Evolutionary conservation across 129 eudicot species (phyloP), one percentile per base, ranked within the genome.

Genomic region (Sambucus nigra): DNA sequence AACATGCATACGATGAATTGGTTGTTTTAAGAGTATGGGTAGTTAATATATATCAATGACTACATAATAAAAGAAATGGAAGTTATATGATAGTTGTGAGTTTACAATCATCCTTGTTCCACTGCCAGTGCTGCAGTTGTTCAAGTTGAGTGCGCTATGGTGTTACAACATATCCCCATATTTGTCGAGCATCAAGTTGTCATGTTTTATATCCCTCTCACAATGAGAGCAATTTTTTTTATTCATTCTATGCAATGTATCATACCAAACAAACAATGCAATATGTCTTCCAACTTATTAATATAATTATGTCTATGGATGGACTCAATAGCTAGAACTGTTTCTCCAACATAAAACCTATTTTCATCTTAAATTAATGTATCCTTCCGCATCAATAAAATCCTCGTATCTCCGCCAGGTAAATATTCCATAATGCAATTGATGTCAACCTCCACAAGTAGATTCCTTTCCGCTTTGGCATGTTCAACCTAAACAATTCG

Each of bases 351-450:
- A 61, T 88, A 88, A 74, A 88, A 88, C 57, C 82, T 66, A 15
- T 94, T 93, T 68, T 80, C 97, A 64, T 84, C 88, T 71, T 88
- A 94, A 1, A 95, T 84, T 31, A 88, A 60, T 8, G 83, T 88
- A 71, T 88, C 97, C 71, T 88, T 88, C 40, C 94, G 67, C 97
- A 88, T 88, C 25, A 88, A 73, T 66, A 88, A 61, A 47, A 95
- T 88, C 97, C 84, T 88, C 97, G 84, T 84, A 78, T 88, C 97
- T 57, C 97, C 97, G 44, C 97, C 97, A 58, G 97, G 95, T 51
- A 88, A 78, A 72, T 88, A 88, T 71, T 88, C 97, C 97, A 88
- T 88, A 44, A 88, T 88, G 75, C 97, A 88, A 69, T 84, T 88
- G 82, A 94, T 84, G 59, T 88, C 97, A 53, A 88, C 95, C 67